A percentile compares a stretch with the other conserved stretches of the same genome.
Conservation (phyloP, 495 filamentous ascomycete species). For the Annulohypoxylon maeteangense region DNA sequence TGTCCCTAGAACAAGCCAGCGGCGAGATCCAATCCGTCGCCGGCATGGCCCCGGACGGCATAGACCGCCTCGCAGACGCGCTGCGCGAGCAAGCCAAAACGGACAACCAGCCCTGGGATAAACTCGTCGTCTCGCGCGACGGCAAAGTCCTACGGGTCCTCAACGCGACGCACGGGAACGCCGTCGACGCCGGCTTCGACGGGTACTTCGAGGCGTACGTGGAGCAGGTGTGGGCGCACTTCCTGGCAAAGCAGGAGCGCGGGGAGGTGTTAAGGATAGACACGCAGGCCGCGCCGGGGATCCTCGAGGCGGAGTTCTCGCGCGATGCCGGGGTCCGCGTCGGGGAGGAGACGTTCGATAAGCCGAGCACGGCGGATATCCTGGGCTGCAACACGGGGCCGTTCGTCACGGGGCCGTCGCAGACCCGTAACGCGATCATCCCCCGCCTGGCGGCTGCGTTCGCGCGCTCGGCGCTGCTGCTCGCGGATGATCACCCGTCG, state of each 20-base stretch:
- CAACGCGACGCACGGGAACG: slow-evolving; percentile 72
- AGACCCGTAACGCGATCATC: slow-evolving; percentile 69
- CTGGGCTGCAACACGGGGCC: slow-evolving; percentile 77
- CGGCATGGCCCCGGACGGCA: slow-evolving; percentile 68
- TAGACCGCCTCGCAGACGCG: slow-evolving; percentile 65
- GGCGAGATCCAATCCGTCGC: slow-evolving; percentile 67
- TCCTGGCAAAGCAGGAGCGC: slow-evolving; percentile 42
- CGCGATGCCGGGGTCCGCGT: slow-evolving; percentile 43
- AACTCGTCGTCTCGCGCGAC: slow-evolving; percentile 66
- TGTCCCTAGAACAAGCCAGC: slow-evolving; percentile 65
- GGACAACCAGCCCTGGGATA: slow-evolving; percentile 73
- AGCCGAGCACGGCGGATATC: slow-evolving; percentile 73
- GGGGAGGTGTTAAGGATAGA: slow-evolving; percentile 47
- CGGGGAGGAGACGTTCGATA: slow-evolving; percentile 62
- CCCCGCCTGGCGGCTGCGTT: slow-evolving; percentile 75
- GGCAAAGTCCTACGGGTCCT: slow-evolving; percentile 65
- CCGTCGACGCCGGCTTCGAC: slow-evolving; percentile 66
- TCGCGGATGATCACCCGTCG: slow-evolving; percentile 63
- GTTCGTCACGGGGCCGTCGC: slow-evolving; percentile 67
- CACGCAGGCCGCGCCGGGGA: slow-evolving; percentile 54
- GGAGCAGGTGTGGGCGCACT: slow-evolving; percentile 69
- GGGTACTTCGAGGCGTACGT: slow-evolving; percentile 75
- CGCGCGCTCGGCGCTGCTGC: slow-evolving; percentile 69
- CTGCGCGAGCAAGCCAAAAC: slow-evolving; percentile 63
- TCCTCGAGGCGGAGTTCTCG: slow-evolving; percentile 41